These are phyloP conservation scores for Gastrolobium bilobum DNA, from an alignment of 306 rosid genomes.

Conservation along the genomic window DNA sequence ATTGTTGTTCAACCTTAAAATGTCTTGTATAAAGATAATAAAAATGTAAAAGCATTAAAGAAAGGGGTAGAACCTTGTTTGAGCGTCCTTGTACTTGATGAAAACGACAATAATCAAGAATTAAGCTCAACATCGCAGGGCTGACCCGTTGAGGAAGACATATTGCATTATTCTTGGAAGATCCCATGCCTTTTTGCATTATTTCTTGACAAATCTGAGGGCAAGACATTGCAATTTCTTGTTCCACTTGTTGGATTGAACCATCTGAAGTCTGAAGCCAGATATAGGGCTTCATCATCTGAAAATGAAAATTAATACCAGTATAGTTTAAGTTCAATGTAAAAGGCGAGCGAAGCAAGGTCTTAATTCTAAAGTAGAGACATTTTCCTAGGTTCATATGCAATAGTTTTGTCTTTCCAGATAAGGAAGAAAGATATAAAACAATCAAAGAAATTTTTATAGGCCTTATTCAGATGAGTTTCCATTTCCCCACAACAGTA, in stretches of 20 bases:
- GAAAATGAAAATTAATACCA: conserved; percentile 31
- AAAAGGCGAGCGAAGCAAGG: conserved; percentile 29
- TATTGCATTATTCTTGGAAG: conserved; percentile 92
- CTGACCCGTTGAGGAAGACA: conserved; percentile 91
- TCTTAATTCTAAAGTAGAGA: background rate
- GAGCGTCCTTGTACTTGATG: conserved; percentile 96
- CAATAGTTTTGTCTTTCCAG: background rate
- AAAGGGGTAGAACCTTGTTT: conserved; percentile 75
- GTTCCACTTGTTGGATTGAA: conserved; percentile 93
- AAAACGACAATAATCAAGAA: conserved; percentile 92
- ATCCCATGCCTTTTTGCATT: conserved; percentile 82
- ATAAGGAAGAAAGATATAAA: conserved; percentile 11
- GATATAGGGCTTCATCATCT: conserved; percentile 89
- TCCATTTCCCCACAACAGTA: background rate
- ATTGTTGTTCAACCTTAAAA: conserved; percentile 28
- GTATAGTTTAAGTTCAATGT: conserved; percentile 45
- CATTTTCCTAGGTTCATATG: background rate
- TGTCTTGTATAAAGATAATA: conserved; percentile 9
- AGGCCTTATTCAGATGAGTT: conserved; percentile 1
- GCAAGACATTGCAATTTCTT: conserved; percentile 92
- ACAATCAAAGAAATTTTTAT: background rate
- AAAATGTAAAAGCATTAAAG: conserved; percentile 36
- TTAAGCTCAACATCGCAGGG: conserved; percentile 77
- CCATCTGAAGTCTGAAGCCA: conserved; percentile 97
- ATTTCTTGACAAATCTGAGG: conserved; percentile 87